Evolutionary conservation across 177 flowering plant genomes (phyloP), one percentile per base, ranked within the genome.

Genomic region (Tripterygium wilfordii): DNA sequence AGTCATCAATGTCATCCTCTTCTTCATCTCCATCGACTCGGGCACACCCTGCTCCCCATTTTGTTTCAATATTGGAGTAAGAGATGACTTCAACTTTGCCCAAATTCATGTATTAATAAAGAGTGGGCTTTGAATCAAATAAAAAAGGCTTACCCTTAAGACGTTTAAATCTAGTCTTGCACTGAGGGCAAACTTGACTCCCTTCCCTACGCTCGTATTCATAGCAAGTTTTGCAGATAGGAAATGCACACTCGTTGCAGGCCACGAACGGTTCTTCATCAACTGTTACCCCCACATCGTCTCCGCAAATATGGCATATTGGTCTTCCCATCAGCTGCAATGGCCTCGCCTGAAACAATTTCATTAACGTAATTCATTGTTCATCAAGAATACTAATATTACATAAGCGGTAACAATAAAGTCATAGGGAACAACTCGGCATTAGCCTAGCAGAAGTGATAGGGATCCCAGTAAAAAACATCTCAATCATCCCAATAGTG

Each of bases 241-340:
- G 39, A 20, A 36, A 36, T 5, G 39, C 39, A 36, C 39, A 36
- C 19, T 36, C 39, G 19, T 36, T 36, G 39, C 39, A 36, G 39
- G 39, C 39, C 3, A 36, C 39, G 17, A 36, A 36, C 2, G 9
- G 39, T 20, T 36, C 39, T 36, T 20, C 39, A 15, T 36, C 39
- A 4, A 36, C 39, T 10, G 39, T 36, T n/a, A 36, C 3, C 19
- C 19, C 39, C 17, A 36, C 19, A 7, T 36, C 39, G 8, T 36
- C 39, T 15, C 19, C 39, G 8, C 39, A 36, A n/a, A 36, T 36
- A 7, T 36, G 39, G 19, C 39, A 36, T 15, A 36, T 15, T 36
- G n/a, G 17, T 20, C 39, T 9, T 5, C 39, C 17, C 13, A 41
- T 2, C 10, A 2, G 2, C 13, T 21, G 1, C n/a, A 22, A 14